A percentile compares a stretch with the other conserved stretches of the same genome.
Evolutionary conservation across 495 filamentous ascomycete species (phyloP).

Genomic region (Recurvomyces mirabilis): DNA sequence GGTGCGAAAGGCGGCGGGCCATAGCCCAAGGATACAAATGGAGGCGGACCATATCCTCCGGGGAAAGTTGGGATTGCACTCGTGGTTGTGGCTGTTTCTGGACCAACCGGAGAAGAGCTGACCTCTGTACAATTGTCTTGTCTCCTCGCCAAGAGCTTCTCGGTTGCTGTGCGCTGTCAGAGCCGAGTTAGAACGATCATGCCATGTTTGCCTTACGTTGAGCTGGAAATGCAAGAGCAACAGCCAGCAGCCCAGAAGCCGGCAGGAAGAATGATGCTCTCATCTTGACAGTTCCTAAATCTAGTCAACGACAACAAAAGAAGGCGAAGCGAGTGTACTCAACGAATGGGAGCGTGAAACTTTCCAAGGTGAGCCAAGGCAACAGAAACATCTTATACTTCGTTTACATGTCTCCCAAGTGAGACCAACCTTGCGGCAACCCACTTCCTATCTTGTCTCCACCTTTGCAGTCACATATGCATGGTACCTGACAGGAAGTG

Average conservation of each 20-base stretch:
- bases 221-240: conserved; percentile 2
- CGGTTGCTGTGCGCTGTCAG: not conserved
- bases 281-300: conserved; percentile 2
- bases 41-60: not conserved
- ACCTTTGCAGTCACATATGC: conserved; percentile 5
- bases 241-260: not conserved
- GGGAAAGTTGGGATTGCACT: not conserved
- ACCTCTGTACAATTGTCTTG: conserved; percentile 10
- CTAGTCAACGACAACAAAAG: not conserved
- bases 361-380: not conserved
- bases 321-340: conserved; percentile 1
- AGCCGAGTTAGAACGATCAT: not conserved
- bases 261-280: not conserved
- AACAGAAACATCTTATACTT: conserved; percentile 4
- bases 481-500: conserved; percentile 11
- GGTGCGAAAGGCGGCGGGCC: too few relatives aligned
- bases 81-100: not conserved
- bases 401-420: not conserved
- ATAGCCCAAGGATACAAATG: too few relatives aligned
- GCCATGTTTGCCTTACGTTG: conserved; percentile 3
- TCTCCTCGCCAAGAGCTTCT: not conserved
- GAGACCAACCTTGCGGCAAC: conserved; percentile 1
- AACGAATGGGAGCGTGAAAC: conserved; percentile 8
- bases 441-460: not conserved
- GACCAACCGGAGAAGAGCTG: not conserved